phyloP scores from a whole-genome alignment of 1,284 basidiomycete genomes.

The Ustilago crameri region DNA sequence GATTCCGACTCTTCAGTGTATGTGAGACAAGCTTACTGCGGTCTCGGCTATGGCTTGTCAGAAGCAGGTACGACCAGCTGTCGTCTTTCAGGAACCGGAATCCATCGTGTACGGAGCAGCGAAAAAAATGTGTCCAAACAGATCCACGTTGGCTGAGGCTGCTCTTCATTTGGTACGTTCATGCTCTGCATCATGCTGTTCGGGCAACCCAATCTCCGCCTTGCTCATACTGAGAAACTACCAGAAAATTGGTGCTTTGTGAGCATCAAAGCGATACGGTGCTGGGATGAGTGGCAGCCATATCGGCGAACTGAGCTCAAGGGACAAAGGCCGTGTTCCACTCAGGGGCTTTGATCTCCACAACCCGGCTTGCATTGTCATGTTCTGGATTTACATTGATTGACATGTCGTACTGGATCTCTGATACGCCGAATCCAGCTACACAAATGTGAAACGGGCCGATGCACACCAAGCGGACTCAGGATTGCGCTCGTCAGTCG shows the following conservation, averaged over 20 bases:
- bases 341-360: conserved; percentile 17
- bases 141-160: neutral
- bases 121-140: neutral
- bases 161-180: neutral
- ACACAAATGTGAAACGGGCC: conserved; percentile 4
- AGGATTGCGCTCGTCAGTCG: conserved; percentile 1
- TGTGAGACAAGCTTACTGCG: conserved; percentile 18
- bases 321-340: neutral
- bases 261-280: too few relatives aligned
- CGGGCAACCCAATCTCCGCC: neutral
- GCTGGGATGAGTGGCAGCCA: neutral
- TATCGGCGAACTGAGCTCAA: neutral
- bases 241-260: neutral
- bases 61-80: conserved; percentile 18
- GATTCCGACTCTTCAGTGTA: conserved; percentile 4
- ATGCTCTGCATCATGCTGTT: neutral
- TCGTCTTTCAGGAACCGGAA: conserved; percentile 6
- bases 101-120: neutral
- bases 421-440: neutral
- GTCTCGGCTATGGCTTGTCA: conserved; percentile 18
- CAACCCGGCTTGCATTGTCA: neutral
- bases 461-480: neutral
- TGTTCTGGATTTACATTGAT: conserved; percentile 11
- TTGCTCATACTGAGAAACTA: neutral
- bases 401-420: neutral